Conservation (phyloP, 2,329 filamentous ascomycete genomes). For the Pseudogymnoascus sp. region DNA sequence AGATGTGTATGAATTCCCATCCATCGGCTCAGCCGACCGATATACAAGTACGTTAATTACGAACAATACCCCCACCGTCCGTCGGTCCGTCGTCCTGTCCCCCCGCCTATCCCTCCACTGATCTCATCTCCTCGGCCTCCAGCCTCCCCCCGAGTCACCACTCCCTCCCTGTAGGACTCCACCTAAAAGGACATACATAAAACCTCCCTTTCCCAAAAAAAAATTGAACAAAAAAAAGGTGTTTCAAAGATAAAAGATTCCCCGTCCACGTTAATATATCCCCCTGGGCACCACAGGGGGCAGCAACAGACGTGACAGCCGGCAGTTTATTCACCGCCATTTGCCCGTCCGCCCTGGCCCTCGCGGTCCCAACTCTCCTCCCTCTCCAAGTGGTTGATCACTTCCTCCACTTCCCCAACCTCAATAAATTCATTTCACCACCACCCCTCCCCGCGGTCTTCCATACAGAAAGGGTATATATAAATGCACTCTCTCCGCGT, state of each 20-base stretch:
- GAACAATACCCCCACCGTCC: background rate
- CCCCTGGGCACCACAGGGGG: background rate
- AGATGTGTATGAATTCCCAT: slow-evolving; percentile 4
- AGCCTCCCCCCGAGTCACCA: background rate
- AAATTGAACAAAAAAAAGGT: background rate
- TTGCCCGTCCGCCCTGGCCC: background rate
- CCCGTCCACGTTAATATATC: background rate
- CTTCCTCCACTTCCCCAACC: background rate
- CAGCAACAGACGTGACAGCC: background rate
- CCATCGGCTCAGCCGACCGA: slow-evolving; percentile 5
- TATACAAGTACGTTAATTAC: background rate
- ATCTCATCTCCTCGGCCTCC: background rate
- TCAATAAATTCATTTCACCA: background rate
- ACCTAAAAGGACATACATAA: background rate
- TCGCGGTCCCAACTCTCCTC: background rate
- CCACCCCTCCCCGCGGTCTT: background rate
- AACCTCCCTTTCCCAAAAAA: background rate
- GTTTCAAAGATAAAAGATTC: background rate
- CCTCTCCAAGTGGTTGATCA: background rate
- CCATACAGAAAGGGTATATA: background rate
- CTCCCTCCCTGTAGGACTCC: background rate
- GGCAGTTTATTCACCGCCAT: background rate
- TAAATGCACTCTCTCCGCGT: background rate
- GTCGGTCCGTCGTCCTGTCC: background rate
- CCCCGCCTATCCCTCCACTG: background rate